Conservation (phyloP, 2,329 filamentous ascomycete genomes). For the Ophiostoma australiae region DNA sequence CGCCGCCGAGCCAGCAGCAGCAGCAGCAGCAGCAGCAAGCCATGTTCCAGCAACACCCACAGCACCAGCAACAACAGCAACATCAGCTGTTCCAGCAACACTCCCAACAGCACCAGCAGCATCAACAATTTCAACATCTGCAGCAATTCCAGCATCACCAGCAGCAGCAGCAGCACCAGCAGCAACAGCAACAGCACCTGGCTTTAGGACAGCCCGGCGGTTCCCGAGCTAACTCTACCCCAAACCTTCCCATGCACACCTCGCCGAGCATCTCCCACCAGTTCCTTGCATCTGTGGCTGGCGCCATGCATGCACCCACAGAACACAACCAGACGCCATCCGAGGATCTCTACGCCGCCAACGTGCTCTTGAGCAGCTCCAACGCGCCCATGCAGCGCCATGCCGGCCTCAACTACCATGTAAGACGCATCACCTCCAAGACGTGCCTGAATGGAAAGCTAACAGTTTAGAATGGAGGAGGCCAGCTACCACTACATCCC, state of each 20-base stretch:
- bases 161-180: neutral
- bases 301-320: neutral
- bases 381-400: conserved; percentile 28
- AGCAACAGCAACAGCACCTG: neutral
- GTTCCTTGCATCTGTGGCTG: neutral
- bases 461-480: neutral
- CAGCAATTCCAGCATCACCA: neutral
- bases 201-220: neutral
- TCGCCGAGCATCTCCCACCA: neutral
- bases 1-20: neutral
- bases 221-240: conserved; percentile 17
- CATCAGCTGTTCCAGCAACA: neutral
- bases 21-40: neutral
- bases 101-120: neutral
- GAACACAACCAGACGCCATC: conserved; percentile 34
- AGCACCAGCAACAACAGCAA: conserved; percentile 20
- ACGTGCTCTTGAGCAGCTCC: conserved; percentile 43
- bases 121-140: neutral
- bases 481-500: neutral
- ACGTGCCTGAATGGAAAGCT: neutral
- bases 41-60: conserved; percentile 18
- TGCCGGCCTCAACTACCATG: conserved; percentile 13
- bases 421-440: neutral
- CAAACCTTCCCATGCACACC: conserved; percentile 13
- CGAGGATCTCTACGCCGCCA: conserved; percentile 56